These are phyloP conservation scores for Shiraia bambusicola DNA, from an alignment of 2,329 filamentous ascomycete species.

Conservation along the genomic window DNA sequence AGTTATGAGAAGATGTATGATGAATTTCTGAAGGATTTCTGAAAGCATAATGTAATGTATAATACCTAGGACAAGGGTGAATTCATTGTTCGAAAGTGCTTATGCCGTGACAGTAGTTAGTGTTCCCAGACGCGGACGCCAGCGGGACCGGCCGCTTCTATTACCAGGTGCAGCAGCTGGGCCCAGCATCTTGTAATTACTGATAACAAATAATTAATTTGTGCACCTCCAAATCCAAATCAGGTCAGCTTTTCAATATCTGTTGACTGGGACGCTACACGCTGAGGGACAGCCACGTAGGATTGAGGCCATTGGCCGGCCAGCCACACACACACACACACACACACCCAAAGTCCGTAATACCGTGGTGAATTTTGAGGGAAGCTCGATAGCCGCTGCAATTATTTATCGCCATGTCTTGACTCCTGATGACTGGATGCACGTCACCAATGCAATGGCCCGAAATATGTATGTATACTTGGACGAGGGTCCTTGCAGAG, in stretches of 20 bases:
- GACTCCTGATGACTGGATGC: conserved; percentile 24
- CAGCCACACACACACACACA: too few relatives aligned
- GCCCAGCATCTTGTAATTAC: too few relatives aligned
- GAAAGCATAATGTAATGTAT: too few relatives aligned
- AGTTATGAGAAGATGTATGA: too few relatives aligned
- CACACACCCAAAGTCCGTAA: conserved; percentile 1
- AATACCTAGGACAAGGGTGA: too few relatives aligned
- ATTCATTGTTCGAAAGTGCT: too few relatives aligned
- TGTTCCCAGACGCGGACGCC: too few relatives aligned
- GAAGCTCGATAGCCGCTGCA: conserved; percentile 37
- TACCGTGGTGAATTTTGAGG: conserved; percentile 7
- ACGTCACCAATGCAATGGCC: conserved; percentile 24
- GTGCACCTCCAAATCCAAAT: conserved; percentile 3
- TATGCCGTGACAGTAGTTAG: too few relatives aligned
- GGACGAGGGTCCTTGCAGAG: conserved; percentile 6
- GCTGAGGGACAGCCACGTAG: conserved; percentile 36
- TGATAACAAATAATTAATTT: too few relatives aligned
- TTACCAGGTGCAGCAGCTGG: conserved; percentile 5
- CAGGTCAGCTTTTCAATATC: conserved; percentile 13
- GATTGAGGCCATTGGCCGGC: conserved; percentile 25
- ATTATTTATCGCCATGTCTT: conserved; percentile 18
- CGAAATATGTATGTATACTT: conserved; percentile 10
- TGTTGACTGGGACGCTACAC: conserved; percentile 13
- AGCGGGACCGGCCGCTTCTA: not conserved
- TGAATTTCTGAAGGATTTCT: too few relatives aligned